phyloP scores from a whole-genome alignment of 805 yeast species.

The Zygoascus biomembranicola region DNA sequence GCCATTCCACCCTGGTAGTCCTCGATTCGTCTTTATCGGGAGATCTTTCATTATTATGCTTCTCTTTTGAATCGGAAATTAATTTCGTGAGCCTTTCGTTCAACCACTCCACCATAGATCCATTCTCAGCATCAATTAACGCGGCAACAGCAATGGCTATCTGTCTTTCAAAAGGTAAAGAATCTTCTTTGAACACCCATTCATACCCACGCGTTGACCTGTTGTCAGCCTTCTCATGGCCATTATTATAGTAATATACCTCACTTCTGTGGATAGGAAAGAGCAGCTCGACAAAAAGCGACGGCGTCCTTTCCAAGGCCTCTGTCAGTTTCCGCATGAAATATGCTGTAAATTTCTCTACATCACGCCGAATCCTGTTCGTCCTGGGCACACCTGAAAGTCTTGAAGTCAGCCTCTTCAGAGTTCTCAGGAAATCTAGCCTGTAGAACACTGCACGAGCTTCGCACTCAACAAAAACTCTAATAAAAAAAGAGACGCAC shows the following conservation, averaged over 20 bases:
- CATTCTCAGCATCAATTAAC: conserved; percentile 38
- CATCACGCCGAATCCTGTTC: conserved; percentile 43
- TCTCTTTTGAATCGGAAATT: background rate
- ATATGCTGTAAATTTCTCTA: conserved; percentile 56
- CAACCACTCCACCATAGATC: conserved; percentile 38
- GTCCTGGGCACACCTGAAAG: conserved; percentile 40
- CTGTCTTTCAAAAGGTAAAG: conserved; percentile 37
- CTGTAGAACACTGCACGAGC: conserved; percentile 52
- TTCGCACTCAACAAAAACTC: conserved; percentile 57
- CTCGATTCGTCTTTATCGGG: background rate
- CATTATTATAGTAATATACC: conserved; percentile 50
- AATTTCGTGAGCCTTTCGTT: conserved; percentile 20
- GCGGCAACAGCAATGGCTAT: conserved; percentile 44
- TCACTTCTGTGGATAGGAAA: conserved; percentile 48
- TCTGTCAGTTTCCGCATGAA: conserved; percentile 52
- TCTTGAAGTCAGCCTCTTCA: conserved; percentile 47
- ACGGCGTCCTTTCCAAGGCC: conserved; percentile 43
- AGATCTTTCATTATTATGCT: background rate
- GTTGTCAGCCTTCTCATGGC: conserved; percentile 35
- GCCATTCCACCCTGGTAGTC: background rate
- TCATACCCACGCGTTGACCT: conserved; percentile 11
- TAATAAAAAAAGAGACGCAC: conserved; percentile 62
- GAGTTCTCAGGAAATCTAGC: conserved; percentile 59
- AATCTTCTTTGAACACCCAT: conserved; percentile 25
- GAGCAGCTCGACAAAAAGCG: conserved; percentile 53